Evolutionary conservation across 768 basidiomycete genomes (phyloP).

Genomic region (Tylopilus felleus): DNA sequence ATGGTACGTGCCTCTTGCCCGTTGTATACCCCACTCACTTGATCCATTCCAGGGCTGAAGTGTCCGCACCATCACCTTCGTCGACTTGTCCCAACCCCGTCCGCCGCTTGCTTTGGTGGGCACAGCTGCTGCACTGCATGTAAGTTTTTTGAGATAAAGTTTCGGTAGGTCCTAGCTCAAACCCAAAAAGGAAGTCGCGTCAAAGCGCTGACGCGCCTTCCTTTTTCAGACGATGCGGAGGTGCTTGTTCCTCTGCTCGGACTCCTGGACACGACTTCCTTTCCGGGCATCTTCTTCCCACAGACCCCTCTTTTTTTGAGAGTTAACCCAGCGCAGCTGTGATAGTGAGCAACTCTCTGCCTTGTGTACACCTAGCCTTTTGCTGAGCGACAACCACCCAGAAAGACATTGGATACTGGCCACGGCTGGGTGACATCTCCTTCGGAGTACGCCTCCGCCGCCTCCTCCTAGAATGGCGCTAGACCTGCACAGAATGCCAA

Average conservation of each 20-base stretch:
- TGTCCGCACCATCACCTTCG: conserved; percentile 86
- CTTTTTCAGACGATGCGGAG: too few relatives aligned
- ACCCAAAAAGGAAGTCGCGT: too few relatives aligned
- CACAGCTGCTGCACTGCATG: too few relatives aligned
- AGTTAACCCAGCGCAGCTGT: too few relatives aligned
- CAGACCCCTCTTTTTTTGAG: too few relatives aligned
- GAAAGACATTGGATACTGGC: conserved; percentile 49
- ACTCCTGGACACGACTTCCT: too few relatives aligned
- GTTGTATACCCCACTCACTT: neutral
- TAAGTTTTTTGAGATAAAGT: too few relatives aligned
- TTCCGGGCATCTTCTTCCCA: too few relatives aligned
- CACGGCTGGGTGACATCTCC: conserved; percentile 64
- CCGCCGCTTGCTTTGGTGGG: too few relatives aligned
- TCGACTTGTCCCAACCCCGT: conserved; percentile 94
- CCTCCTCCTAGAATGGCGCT: conserved; percentile 1
- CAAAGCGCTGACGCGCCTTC: too few relatives aligned
- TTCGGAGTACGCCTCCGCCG: conserved; percentile 47
- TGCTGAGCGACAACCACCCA: conserved; percentile 48
- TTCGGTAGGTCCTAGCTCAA: too few relatives aligned
- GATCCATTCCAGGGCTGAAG: conserved; percentile 79
- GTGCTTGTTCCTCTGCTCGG: too few relatives aligned
- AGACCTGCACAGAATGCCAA: conserved; percentile 54
- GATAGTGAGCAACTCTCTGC: conserved; percentile 21
- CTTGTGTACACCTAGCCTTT: neutral
- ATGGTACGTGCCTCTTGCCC: conserved; percentile 54